Conservation (phyloP, 208 protist genomes). For the Acanthamoeba healyi region DNA sequence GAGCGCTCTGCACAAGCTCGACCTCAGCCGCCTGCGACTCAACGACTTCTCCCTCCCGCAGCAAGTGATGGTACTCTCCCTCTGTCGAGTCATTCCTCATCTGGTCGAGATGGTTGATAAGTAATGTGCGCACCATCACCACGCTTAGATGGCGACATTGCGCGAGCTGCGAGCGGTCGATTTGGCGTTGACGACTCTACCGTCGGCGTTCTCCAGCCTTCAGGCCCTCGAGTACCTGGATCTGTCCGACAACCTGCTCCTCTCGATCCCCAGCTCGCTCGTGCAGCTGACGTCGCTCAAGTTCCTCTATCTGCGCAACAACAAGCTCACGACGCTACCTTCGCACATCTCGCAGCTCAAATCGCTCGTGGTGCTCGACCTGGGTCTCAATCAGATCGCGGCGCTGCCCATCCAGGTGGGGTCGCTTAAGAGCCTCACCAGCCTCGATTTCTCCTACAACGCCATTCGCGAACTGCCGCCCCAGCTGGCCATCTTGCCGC, state of each 20-base stretch:
- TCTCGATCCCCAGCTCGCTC: not conserved
- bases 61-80: not conserved
- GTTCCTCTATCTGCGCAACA: constrained; percentile 32
- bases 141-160: not conserved
- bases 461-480: constrained; percentile 7
- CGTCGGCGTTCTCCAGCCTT: not conserved
- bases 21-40: constrained; percentile 22
- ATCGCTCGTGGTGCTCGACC: constrained; percentile 26
- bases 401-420: constrained; percentile 30
- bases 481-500: constrained; percentile 1
- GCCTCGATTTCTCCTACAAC: constrained; percentile 18
- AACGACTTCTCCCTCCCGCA: not conserved
- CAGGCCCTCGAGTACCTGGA: constrained; percentile 49
- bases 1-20: not conserved
- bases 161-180: not conserved
- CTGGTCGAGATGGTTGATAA: not conserved
- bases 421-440: constrained; percentile 32
- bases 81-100: not conserved
- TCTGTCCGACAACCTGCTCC: constrained; percentile 40
- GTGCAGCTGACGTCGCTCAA: constrained; percentile 17
- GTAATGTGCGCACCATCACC: no score
- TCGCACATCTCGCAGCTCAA: constrained; percentile 29
- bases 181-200: constrained; percentile 1
- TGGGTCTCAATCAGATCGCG: not conserved
- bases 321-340: not conserved